Evolutionary conservation across 495 filamentous ascomycete species (phyloP).

Genomic region (Glutinoglossum americanum): DNA sequence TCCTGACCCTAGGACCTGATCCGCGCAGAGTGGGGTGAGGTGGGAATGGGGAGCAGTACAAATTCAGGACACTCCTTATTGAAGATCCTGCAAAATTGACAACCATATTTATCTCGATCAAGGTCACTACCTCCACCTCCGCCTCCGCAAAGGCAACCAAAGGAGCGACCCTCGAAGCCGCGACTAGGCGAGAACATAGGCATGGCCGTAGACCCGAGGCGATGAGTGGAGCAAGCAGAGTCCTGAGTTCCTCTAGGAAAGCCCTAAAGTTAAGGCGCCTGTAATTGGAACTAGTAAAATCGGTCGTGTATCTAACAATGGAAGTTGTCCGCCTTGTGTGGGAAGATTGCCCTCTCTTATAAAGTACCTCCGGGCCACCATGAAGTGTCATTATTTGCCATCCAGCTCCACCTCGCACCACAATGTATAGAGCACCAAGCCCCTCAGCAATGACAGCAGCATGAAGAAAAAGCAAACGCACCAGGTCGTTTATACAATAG

Average conservation of each 20-base stretch:
- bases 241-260: background rate
- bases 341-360: background rate
- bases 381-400: background rate
- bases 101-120: background rate
- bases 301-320: background rate
- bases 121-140: background rate
- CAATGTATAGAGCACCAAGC: background rate
- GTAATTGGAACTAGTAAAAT: background rate
- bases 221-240: background rate
- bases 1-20: no score
- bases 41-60: background rate
- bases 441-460: no score
- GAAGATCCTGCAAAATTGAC: background rate
- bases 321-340: background rate
- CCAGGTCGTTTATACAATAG: no score
- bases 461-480: background rate
- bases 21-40: background rate
- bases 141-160: background rate
- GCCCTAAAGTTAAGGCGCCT: background rate
- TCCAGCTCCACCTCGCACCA: background rate
- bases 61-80: background rate
- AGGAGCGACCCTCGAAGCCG: background rate
- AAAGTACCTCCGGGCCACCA: background rate
- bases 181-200: background rate
- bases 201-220: background rate